phyloP scores from a whole-genome alignment of 2,329 filamentous ascomycete species.

The Rugonectria rugulosa region DNA sequence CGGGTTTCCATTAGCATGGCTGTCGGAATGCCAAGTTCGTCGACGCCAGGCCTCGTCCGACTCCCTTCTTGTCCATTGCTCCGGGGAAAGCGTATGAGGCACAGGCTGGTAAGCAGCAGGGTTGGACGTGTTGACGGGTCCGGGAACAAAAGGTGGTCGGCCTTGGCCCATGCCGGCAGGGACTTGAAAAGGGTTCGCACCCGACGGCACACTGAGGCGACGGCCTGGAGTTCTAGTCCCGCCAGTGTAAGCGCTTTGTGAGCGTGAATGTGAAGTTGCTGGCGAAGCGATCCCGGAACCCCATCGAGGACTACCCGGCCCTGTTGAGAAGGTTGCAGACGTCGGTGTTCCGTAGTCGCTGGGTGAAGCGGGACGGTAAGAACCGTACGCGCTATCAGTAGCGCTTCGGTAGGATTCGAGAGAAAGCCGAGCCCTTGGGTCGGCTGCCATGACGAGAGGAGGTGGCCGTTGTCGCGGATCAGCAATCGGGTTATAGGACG shows the following conservation, averaged over 20 bases:
- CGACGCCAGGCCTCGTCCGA: constrained; percentile 81
- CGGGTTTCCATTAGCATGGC: constrained; percentile 67
- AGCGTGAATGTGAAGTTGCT: constrained; percentile 70
- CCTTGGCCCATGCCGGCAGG: constrained; percentile 64
- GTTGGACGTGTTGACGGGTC: constrained; percentile 63
- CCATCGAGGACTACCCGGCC: constrained; percentile 79
- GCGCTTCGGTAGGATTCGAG: constrained; percentile 74
- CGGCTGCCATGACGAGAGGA: constrained; percentile 84
- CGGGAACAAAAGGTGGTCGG: constrained; percentile 61
- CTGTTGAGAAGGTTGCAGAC: constrained; percentile 81
- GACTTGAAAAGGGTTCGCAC: constrained; percentile 75
- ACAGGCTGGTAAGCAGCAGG: constrained; percentile 61
- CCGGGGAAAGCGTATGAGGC: constrained; percentile 66
- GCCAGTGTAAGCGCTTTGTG: constrained; percentile 73
- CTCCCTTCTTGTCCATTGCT: constrained; percentile 70
- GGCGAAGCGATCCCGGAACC: constrained; percentile 75
- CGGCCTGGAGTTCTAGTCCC: constrained; percentile 73
- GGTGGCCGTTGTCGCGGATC: constrained; percentile 78
- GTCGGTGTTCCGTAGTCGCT: constrained; percentile 83
- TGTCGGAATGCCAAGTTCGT: constrained; percentile 90
- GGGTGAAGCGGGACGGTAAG: constrained; percentile 71
- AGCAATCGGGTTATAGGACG: constrained; percentile 70
- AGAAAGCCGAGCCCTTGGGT: constrained; percentile 71
- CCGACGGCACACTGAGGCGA: constrained; percentile 83
- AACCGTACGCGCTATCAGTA: constrained; percentile 66